phyloP scores from a whole-genome alignment of 225 moss, liverwort and hornwort genomes.

The Marchantia paleacea region DNA sequence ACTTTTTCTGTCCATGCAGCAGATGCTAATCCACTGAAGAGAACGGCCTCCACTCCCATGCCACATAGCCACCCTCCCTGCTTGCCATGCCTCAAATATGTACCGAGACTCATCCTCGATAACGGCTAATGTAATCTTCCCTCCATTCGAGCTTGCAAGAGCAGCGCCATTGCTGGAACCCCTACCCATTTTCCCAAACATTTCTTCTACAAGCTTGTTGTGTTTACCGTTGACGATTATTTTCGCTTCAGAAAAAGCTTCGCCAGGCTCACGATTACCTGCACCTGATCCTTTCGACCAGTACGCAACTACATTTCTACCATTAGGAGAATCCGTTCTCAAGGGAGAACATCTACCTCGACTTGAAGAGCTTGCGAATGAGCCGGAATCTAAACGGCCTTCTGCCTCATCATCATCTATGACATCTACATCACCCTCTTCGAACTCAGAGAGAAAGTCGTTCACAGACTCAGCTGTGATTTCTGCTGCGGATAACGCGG shows the following conservation, averaged over 20 bases:
- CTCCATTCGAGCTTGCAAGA: conserved; percentile 37
- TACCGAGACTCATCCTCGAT: conserved; percentile 76
- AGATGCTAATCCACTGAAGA: conserved; percentile 89
- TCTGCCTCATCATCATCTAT: conserved; percentile 54
- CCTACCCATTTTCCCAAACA: conserved; percentile 43
- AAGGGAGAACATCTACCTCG: conserved; percentile 16
- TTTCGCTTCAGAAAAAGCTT: conserved; percentile 34
- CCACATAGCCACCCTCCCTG: conserved; percentile 80
- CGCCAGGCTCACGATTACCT: conserved; percentile 31
- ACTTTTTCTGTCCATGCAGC: conserved; percentile 91
- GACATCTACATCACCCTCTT: conserved; percentile 49
- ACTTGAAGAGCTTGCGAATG: conserved; percentile 44
- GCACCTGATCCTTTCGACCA: conserved; percentile 32
- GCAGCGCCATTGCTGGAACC: conserved; percentile 27
- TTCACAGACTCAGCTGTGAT: conserved; percentile 91
- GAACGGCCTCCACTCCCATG: conserved; percentile 72
- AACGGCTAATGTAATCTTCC: conserved; percentile 41
- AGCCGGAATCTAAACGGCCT: conserved; percentile 33
- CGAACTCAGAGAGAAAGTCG: conserved; percentile 68
- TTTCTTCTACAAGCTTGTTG: conserved; percentile 50
- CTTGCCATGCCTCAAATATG: conserved; percentile 86
- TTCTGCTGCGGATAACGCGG: conserved; percentile 79
- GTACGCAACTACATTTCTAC: conserved; percentile 16
- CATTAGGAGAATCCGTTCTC: conserved; percentile 23
- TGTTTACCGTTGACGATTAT: conserved; percentile 54